Conservation (phyloP, 2,329 filamentous ascomycete species). For the Ophiostoma triangulosporum region DNA sequence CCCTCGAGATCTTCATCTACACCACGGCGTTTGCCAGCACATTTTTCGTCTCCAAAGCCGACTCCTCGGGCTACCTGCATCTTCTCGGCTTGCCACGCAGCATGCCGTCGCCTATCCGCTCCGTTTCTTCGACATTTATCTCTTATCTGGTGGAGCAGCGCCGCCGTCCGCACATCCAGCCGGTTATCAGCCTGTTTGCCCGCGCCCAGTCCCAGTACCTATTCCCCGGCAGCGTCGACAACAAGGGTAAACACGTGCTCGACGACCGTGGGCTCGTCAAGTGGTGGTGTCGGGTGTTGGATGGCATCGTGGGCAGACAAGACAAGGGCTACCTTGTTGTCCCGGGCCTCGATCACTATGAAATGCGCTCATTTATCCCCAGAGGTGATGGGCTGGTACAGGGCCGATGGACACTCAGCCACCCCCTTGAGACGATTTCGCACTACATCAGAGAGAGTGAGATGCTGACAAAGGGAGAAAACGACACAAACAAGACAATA, state of each 20-base stretch:
- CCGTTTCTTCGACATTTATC: constrained; percentile 63
- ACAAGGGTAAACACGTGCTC: constrained; percentile 74
- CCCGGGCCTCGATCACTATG: constrained; percentile 71
- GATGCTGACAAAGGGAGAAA: background rate
- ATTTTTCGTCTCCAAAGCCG: constrained; percentile 90
- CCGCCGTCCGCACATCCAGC: constrained; percentile 48
- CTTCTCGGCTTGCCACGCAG: constrained; percentile 48
- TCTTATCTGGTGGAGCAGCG: constrained; percentile 57
- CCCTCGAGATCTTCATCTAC: constrained; percentile 79
- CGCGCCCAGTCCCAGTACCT: constrained; percentile 87
- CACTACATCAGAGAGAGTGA: constrained; percentile 41
- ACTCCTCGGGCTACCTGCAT: constrained; percentile 80
- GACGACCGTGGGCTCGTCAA: constrained; percentile 81
- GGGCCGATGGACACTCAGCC: constrained; percentile 31
- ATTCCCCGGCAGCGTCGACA: constrained; percentile 82
- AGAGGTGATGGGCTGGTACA: constrained; percentile 13
- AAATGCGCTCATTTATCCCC: constrained; percentile 70
- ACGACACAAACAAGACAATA: constrained; percentile 27
- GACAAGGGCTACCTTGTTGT: constrained; percentile 70
- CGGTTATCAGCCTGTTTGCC: constrained; percentile 82
- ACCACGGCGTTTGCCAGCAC: constrained; percentile 68
- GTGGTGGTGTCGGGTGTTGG: constrained; percentile 89
- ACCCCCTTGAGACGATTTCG: constrained; percentile 30
- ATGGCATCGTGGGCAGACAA: constrained; percentile 48
- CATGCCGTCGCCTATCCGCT: constrained; percentile 59